Conservation (phyloP, 23 red algal genomes). For the Pyropia yezoensis region DNA sequence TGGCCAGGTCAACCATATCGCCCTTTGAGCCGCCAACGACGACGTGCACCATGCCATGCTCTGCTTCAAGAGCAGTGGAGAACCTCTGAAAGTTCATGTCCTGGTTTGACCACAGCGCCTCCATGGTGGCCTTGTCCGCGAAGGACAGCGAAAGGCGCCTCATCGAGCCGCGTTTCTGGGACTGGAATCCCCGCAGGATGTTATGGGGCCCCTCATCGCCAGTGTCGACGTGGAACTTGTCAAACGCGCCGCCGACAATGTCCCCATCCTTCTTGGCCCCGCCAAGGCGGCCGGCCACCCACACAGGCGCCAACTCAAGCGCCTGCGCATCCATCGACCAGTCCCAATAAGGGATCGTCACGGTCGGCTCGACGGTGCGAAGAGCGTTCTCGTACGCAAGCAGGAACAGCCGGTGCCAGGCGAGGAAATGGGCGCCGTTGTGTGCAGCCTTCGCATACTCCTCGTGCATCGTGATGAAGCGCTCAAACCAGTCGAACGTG, state of each 20-base stretch:
- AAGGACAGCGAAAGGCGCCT: neutral
- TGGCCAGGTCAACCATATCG: conserved; percentile 24
- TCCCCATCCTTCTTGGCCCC: conserved; percentile 24
- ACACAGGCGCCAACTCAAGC: conserved; percentile 26
- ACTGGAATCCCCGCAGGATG: conserved; percentile 23
- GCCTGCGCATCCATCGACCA: conserved; percentile 26
- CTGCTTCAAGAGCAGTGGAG: conserved; percentile 27
- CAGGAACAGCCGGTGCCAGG: conserved; percentile 57
- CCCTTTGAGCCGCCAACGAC: conserved; percentile 10
- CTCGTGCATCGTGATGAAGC: conserved; percentile 30
- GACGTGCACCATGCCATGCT: conserved; percentile 36
- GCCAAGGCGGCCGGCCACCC: conserved; percentile 15
- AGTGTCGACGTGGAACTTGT: conserved; percentile 2
- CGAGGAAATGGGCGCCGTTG: conserved; percentile 40
- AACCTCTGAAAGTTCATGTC: conserved; percentile 1
- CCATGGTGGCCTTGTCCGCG: neutral
- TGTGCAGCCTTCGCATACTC: conserved; percentile 33
- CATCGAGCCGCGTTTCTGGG: conserved; percentile 17
- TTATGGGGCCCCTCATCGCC: conserved; percentile 4
- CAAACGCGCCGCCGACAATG: conserved; percentile 27
- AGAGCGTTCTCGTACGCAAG: conserved; percentile 46
- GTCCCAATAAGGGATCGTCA: conserved; percentile 60
- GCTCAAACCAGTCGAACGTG: conserved; percentile 20
- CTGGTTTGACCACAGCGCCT: neutral
- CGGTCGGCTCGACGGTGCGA: conserved; percentile 17